Evolutionary conservation across 2,329 filamentous ascomycete genomes (phyloP), one percentile per base, ranked within the genome.

Genomic region (Leptographium lundbergii): DNA sequence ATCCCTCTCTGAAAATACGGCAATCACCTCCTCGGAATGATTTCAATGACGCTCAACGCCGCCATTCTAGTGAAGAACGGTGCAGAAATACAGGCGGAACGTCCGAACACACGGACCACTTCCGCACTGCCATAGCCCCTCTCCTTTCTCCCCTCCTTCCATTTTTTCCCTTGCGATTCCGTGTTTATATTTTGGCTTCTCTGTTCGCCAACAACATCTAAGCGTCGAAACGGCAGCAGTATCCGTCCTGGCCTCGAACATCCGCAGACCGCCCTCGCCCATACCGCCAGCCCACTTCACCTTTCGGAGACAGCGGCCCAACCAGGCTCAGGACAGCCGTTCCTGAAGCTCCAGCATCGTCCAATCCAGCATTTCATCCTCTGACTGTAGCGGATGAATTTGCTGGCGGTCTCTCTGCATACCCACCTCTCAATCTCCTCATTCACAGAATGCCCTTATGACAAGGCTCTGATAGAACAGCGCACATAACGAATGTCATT

Each of bases 41-140:
- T n/a, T n/a, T n/a, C 42, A 45, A 45, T 54, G 32, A 29, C 52
- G 34, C 34, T 42, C 53, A 19, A 54, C 22, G 32, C 52, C 52
- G 29, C 29, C 29, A 2, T 19, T 54, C 51, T 54, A 45, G 52
- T n/a, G 27, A 54, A 10, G 54, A 56, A 48, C 39, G 36, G 39
- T 25, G 39, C 54, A 56, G 32, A 54, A 24, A 55, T 56, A 56
- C 56, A 57, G 56, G 51, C 50, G 45, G 19, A 53, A 51, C 36
- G 24, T 36, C 50, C 51, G 25, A 54, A 56, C 56, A 57, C 59
- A 60, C 59, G 45, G 59, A 60, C 59, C 59, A 60, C 45, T 56
- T 60, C 59, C 59, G 50, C 59, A 60, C 50, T 57, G 29, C 54
- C 50, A 50, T 11, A 32, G 58, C 53, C 58, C 36, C 55, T 39